Conservation (phyloP, 345 rosid genomes). For the Salix koriyanagi region DNA sequence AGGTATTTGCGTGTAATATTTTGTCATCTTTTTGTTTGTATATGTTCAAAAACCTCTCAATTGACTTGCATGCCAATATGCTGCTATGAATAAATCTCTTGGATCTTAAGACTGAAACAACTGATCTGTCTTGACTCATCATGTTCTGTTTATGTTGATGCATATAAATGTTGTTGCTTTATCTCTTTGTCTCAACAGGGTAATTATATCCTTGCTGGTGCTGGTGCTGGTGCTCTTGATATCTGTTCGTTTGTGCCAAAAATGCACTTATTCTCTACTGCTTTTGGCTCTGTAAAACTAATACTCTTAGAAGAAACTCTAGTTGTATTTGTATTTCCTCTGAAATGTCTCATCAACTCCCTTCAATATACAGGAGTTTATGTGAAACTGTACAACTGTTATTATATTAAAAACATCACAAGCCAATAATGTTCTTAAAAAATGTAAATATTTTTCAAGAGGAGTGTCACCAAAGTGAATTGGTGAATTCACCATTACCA, state of each 20-base stretch:
- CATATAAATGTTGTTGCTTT: background rate
- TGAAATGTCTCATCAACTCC: background rate
- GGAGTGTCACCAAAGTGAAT: background rate
- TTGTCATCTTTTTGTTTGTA: background rate
- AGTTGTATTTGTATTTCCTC: background rate
- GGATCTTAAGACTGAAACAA: background rate
- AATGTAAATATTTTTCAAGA: background rate
- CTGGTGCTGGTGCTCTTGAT: background rate
- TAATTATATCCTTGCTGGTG: background rate
- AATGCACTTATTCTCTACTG: background rate
- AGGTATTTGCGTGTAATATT: slow-evolving; percentile 35
- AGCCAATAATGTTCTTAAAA: background rate
- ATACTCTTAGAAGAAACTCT: background rate
- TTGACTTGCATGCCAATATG: background rate
- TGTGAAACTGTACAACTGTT: background rate
- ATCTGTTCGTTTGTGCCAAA: background rate
- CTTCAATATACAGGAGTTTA: background rate
- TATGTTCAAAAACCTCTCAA: background rate
- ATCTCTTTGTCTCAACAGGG: background rate
- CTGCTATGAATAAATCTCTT: background rate
- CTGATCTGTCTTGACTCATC: background rate
- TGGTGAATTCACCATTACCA: background rate
- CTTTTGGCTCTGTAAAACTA: background rate
- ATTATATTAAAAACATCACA: background rate
- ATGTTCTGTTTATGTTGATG: background rate